Conservation (phyloP, 768 basidiomycete species). For the Boletus reticuloceps region DNA sequence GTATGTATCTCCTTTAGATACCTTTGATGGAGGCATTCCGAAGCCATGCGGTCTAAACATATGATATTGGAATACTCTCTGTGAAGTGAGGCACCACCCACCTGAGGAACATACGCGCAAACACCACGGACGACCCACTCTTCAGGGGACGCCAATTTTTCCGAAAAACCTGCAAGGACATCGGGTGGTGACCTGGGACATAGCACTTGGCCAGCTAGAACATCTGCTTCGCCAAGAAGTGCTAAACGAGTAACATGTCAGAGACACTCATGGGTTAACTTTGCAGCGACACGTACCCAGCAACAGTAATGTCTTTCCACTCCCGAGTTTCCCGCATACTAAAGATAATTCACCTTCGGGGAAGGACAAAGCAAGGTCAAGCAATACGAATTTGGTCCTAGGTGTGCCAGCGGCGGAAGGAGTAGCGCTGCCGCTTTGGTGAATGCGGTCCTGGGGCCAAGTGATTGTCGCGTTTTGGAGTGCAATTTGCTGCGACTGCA, state of each 20-base stretch:
- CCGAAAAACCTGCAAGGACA: constrained; percentile 59
- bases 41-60: constrained; percentile 57
- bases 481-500: constrained; percentile 60
- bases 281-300: constrained; percentile 40
- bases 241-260: constrained; percentile 37
- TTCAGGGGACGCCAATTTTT: constrained; percentile 40
- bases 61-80: constrained; percentile 2
- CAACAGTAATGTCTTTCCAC: constrained; percentile 85
- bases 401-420: constrained; percentile 70
- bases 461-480: constrained; percentile 86
- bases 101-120: constrained; percentile 87
- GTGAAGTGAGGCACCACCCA: constrained; percentile 20
- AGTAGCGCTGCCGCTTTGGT: constrained; percentile 40
- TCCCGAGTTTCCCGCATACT: constrained; percentile 86
- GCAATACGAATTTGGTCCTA: constrained; percentile 71
- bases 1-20: neutral
- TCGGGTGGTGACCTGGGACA: constrained; percentile 87
- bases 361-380: constrained; percentile 77
- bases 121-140: constrained; percentile 78
- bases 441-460: constrained; percentile 78
- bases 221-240: constrained; percentile 57
- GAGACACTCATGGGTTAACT: neutral
- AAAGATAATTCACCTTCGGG: constrained; percentile 77
- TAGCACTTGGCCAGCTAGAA: constrained; percentile 75
- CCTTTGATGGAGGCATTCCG: constrained; percentile 58